These are phyloP conservation scores for Dittrichia graveolens DNA, from an alignment of 129 eudicot species.

Conservation along the genomic window DNA sequence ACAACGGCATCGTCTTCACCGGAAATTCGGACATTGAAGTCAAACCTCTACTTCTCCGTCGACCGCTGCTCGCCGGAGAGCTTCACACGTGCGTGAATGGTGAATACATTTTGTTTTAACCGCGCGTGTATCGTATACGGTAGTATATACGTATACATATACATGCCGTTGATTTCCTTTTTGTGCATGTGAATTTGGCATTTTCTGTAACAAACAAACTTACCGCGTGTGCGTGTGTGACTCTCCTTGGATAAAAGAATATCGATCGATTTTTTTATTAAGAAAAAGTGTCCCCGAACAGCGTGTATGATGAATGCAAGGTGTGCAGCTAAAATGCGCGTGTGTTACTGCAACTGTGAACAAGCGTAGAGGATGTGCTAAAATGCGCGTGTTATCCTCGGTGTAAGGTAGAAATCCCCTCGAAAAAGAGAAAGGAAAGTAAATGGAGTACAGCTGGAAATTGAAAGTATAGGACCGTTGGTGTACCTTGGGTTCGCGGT, in stretches of 20 bases:
- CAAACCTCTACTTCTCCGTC: conserved; percentile 28
- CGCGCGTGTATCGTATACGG: conserved; percentile 28
- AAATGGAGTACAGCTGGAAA: conserved; percentile 50
- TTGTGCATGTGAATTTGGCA: conserved; percentile 45
- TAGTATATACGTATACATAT: background rate
- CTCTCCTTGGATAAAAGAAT: background rate
- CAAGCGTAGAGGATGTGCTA: background rate
- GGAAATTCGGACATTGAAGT: conserved; percentile 43
- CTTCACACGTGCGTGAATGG: conserved; percentile 37
- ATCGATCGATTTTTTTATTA: conserved; percentile 21
- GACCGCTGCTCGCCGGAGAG: background rate
- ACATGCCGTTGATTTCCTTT: conserved; percentile 21
- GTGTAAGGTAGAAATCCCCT: conserved; percentile 16
- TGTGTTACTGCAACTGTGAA: background rate
- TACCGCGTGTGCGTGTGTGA: conserved; percentile 24
- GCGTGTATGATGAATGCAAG: conserved; percentile 21
- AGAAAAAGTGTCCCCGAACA: background rate
- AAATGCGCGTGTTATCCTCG: conserved; percentile 4
- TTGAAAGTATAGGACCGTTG: conserved; percentile 43
- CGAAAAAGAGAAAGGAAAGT: conserved; percentile 32
- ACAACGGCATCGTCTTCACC: conserved; percentile 35
- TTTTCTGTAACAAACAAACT: conserved; percentile 33
- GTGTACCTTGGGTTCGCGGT: conserved; percentile 40
- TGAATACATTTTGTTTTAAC: conserved; percentile 22
- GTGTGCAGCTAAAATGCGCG: conserved; percentile 33